Evolutionary conservation across 495 filamentous ascomycete species (phyloP).

Genomic region (Aspergillus homomorphus): DNA sequence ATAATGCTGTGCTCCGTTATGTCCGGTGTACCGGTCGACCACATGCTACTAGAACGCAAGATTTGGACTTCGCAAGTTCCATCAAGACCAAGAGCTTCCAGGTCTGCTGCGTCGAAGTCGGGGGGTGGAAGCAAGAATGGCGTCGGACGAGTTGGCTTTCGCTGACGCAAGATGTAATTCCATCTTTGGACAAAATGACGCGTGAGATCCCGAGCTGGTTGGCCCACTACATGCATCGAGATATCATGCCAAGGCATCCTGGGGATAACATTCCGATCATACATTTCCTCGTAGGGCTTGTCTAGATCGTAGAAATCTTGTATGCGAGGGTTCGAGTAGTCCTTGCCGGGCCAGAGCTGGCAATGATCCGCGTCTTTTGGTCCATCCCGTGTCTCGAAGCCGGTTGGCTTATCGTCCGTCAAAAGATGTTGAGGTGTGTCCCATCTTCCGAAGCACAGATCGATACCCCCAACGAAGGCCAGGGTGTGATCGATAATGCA

Average conservation of each 20-base stretch:
- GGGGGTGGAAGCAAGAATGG: constrained; percentile 92
- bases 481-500: constrained; percentile 94
- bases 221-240: constrained; percentile 95
- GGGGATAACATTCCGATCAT: constrained; percentile 80
- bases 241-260: constrained; percentile 99
- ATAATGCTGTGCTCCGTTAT: constrained; percentile 89
- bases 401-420: constrained; percentile 90
- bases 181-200: constrained; percentile 98
- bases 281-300: constrained; percentile 99
- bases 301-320: constrained; percentile 92
- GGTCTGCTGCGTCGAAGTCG: constrained; percentile 79
- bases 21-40: constrained; percentile 86
- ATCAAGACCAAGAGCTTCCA: constrained; percentile 81
- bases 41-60: constrained; percentile 80
- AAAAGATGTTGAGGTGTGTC: constrained; percentile 91
- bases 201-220: constrained; percentile 90
- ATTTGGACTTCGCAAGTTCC: constrained; percentile 97
- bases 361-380: constrained; percentile 91
- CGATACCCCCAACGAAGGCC: constrained; percentile 93
- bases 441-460: constrained; percentile 97
- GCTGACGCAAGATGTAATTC: constrained; percentile 94
- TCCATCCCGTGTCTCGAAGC: constrained; percentile 73
- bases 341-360: constrained; percentile 96
- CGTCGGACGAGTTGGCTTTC: constrained; percentile 90
- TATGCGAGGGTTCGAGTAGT: constrained; percentile 95